Percentiles rank a stretch among this genome's conserved stretches.
Evolutionary conservation across 306 rosid genomes (phyloP).

Genomic region (Casuarina cunninghamiana): DNA sequence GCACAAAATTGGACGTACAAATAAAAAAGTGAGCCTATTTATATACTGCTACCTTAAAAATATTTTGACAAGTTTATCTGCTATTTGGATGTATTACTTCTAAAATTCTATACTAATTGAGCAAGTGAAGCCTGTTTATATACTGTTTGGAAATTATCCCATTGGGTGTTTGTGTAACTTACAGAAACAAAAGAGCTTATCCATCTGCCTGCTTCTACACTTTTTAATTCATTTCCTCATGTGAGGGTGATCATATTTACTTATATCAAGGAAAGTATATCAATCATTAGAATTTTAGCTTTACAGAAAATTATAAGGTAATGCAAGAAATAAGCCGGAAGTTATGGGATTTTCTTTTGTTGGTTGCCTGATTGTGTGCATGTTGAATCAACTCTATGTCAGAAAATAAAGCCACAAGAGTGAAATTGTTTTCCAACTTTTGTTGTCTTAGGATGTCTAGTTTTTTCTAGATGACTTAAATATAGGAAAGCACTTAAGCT

Average conservation of each 20-base stretch:
- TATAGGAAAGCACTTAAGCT: neutral
- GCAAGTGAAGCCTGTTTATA: neutral
- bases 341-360: neutral
- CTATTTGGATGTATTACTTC: neutral
- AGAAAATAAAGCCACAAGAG: neutral
- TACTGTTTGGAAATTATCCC: neutral
- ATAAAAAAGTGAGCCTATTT: neutral
- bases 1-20: neutral
- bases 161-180: neutral
- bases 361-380: neutral
- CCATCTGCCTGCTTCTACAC: neutral
- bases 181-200: neutral
- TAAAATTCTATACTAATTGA: neutral
- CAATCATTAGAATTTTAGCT: neutral
- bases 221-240: neutral
- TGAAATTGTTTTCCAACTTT: neutral
- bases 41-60: neutral
- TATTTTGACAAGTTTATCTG: neutral
- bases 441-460: neutral
- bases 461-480: neutral
- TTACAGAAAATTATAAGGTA: neutral
- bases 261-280: neutral
- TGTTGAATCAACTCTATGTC: neutral
- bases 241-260: neutral
- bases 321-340: neutral